These are phyloP conservation scores for Cornus florida DNA, from an alignment of 148 eudicot genomes.

Conservation along the genomic window DNA sequence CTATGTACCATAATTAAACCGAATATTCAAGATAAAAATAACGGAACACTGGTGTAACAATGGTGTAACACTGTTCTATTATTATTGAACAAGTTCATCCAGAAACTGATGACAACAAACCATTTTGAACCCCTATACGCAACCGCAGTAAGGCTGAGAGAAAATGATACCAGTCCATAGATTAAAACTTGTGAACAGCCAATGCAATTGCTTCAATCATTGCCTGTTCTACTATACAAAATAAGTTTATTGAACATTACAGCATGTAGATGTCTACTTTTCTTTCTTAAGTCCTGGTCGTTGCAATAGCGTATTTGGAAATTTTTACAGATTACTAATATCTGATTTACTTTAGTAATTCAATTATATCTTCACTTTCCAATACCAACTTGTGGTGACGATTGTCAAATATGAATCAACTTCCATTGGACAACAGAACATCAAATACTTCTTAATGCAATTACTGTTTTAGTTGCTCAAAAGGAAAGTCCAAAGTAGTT, in stretches of 20 bases:
- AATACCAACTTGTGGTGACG: neutral
- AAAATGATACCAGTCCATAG: neutral
- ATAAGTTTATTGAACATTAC: neutral
- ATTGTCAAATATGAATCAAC: neutral
- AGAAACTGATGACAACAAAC: neutral
- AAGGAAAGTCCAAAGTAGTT: neutral
- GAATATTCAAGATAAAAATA: neutral
- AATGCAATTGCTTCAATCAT: neutral
- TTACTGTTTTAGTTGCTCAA: neutral
- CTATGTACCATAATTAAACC: too few relatives aligned
- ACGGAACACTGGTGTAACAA: neutral
- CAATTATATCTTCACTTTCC: neutral
- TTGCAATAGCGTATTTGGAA: too few relatives aligned
- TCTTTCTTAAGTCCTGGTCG: too few relatives aligned
- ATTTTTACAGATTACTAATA: neutral
- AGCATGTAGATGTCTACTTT: neutral
- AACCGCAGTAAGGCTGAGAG: neutral
- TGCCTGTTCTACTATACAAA: neutral
- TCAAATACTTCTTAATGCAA: neutral
- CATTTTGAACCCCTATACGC: neutral
- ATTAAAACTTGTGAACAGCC: neutral
- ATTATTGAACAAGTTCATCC: neutral
- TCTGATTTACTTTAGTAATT: neutral
- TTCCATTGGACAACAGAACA: neutral
- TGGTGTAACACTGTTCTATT: neutral